A percentile compares a stretch with the other conserved stretches of the same genome.
Conservation (phyloP, 169 alveolate species). For the Plasmodium fragile region DNA sequence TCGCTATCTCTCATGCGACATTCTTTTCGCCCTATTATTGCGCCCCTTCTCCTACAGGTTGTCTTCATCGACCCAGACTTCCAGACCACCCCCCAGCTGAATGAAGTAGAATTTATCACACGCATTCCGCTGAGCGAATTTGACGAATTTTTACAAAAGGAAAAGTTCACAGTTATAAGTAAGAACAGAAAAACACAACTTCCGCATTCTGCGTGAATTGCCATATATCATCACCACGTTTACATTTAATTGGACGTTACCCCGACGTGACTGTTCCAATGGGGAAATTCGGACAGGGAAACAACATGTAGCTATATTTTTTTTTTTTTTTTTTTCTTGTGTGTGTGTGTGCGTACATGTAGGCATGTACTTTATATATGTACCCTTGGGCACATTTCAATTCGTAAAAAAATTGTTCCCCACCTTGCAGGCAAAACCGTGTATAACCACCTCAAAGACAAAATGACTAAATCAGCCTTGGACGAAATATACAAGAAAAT, state of each 20-base stretch:
- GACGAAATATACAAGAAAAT: constrained; percentile 42
- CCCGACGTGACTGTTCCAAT: background rate
- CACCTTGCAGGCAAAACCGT: constrained; percentile 23
- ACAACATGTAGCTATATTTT: background rate
- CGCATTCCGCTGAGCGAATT: constrained; percentile 35
- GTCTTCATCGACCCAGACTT: constrained; percentile 40
- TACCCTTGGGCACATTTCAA: background rate
- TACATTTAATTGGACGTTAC: background rate
- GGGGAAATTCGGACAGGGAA: background rate
- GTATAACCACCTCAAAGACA: constrained; percentile 58
- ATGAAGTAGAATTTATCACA: constrained; percentile 69
- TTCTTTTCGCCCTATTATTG: background rate
- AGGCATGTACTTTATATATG: background rate
- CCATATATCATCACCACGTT: background rate
- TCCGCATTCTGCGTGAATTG: background rate
- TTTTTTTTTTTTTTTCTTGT: background rate
- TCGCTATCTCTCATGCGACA: background rate
- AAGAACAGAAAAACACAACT: background rate
- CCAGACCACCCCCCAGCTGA: constrained; percentile 47
- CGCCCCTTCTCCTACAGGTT: constrained; percentile 4
- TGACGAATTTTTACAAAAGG: constrained; percentile 30
- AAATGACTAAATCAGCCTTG: constrained; percentile 32
- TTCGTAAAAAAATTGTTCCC: background rate
- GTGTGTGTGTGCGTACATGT: background rate
- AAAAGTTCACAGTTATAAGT: constrained; percentile 47